Evolutionary conservation across 257 asterid genomes (phyloP), one percentile per base, ranked within the genome.

Genomic region (Solanum phureja): DNA sequence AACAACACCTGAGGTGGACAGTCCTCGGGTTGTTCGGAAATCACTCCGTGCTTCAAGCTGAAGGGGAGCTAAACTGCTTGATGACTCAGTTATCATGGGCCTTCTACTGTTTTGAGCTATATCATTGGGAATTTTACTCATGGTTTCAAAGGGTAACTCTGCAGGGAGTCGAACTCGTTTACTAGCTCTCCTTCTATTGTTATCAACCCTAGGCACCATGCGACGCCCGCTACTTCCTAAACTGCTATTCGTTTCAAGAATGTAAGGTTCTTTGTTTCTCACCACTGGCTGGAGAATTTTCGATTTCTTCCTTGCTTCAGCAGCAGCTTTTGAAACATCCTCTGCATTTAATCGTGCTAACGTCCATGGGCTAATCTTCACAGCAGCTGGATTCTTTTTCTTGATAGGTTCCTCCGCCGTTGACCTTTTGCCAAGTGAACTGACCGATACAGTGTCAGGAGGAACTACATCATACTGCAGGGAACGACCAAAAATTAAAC

Each of bases 301-400:
- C 40, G 99, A 97, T 91, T 93, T 96, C 90, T 93, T 96, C 83
- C 99, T 92, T 12, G 99, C 98, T 90, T 97, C 99, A 16, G 99
- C 98, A 88, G 99, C 99, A 29, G 98, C 98, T 88, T 95, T 96
- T 4, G 99, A 88, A 19, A 96, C 98, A 44, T 96, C 98, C 35
- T 97, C 98, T 1, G 99, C 94, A 29, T 97, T 96, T 87, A 97
- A 85, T 16, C 99, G 94, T 21, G 99, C 98, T 86, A 97, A 86
- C 4, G 98, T 89, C 99, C 99, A 97, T 5, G 99, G 98, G 83
- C 99, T 97, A 89, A 97, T 97, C 93, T 96, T 97, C 29, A 96
- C 99, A 6, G 99, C 92, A 11, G 93, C 92, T 1, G 94, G 95
- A 88, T 92, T 92, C 93, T 92, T 97, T 88, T 95, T 96, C 95